Conservation (phyloP, 2,329 filamentous ascomycete species). For the Myriosclerotinia duriaeana region DNA sequence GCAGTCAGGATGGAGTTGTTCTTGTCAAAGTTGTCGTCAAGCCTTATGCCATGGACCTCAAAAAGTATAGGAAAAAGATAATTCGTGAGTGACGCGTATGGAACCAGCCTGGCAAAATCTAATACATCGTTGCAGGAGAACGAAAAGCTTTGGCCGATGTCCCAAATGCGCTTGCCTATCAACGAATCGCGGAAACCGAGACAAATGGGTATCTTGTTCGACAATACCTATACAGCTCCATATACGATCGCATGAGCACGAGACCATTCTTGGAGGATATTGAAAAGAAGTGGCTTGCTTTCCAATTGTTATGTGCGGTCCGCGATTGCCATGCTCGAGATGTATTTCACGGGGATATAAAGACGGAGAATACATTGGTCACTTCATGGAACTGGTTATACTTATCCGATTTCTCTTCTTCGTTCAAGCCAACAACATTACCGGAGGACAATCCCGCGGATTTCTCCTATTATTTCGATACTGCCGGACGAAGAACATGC, state of each 20-base stretch:
- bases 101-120: slow-evolving; percentile 21
- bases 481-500: slow-evolving; percentile 85
- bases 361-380: slow-evolving; percentile 93
- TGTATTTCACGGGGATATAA: slow-evolving; percentile 96
- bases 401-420: slow-evolving; percentile 92
- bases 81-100: slow-evolving; percentile 55
- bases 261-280: slow-evolving; percentile 95
- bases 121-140: slow-evolving; percentile 59
- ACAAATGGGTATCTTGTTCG: slow-evolving; percentile 90
- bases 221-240: slow-evolving; percentile 92
- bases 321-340: slow-evolving; percentile 87
- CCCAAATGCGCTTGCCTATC: slow-evolving; percentile 87
- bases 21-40: slow-evolving; percentile 95
- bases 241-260: slow-evolving; percentile 96
- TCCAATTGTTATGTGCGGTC: slow-evolving; percentile 88
- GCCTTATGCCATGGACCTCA: slow-evolving; percentile 79
- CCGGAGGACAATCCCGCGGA: slow-evolving; percentile 96
- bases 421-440: slow-evolving; percentile 89
- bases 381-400: slow-evolving; percentile 99
- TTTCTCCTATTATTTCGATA: slow-evolving; percentile 97
- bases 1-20: slow-evolving; percentile 85
- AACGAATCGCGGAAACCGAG: slow-evolving; percentile 86
- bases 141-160: slow-evolving; percentile 75
- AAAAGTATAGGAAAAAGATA: slow-evolving; percentile 74
- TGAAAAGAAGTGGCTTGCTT: slow-evolving; percentile 98